These are phyloP conservation scores for Podila epicladia DNA, from an alignment of 192 early-diverging fungal genomes.

Conservation along the genomic window DNA sequence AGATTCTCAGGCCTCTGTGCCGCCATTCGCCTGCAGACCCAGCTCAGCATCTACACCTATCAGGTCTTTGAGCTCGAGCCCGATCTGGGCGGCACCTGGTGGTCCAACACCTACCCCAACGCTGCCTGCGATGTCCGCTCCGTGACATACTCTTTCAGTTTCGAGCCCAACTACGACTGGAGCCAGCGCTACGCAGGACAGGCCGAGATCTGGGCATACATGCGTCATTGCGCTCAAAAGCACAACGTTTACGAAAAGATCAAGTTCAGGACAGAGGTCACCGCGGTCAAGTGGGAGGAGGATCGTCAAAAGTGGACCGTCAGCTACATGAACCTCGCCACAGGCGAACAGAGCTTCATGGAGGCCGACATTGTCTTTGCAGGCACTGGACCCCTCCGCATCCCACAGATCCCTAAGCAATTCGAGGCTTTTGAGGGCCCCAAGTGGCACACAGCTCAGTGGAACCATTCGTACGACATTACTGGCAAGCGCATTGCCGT, in stretches of 20 bases:
- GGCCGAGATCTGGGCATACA: slow-evolving; percentile 57
- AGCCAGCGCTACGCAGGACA: slow-evolving; percentile 41
- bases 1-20: slow-evolving; percentile 62
- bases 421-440: slow-evolving; percentile 61
- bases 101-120: slow-evolving; percentile 57
- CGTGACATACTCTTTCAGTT: slow-evolving; percentile 51
- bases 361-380: slow-evolving; percentile 50
- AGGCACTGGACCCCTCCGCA: slow-evolving; percentile 58
- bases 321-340: slow-evolving; percentile 30
- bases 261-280: slow-evolving; percentile 55
- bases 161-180: slow-evolving; percentile 60
- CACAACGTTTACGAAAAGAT: slow-evolving; percentile 54
- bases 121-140: slow-evolving; percentile 63
- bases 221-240: slow-evolving; percentile 47
- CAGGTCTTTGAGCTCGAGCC: slow-evolving; percentile 56
- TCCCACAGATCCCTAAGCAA: slow-evolving; percentile 58
- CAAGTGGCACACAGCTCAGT: slow-evolving; percentile 62
- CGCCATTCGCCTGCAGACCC: slow-evolving; percentile 57
- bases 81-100: slow-evolving; percentile 67
- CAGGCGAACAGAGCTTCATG: slow-evolving; percentile 21
- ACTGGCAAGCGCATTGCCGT: slow-evolving; percentile 57
- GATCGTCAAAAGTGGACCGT: slow-evolving; percentile 49
- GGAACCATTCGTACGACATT: slow-evolving; percentile 59
- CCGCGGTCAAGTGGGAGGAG: slow-evolving; percentile 40
- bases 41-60: slow-evolving; percentile 51